Conservation (phyloP, 345 rosid genomes). For the Geranium rotundifolium region DNA sequence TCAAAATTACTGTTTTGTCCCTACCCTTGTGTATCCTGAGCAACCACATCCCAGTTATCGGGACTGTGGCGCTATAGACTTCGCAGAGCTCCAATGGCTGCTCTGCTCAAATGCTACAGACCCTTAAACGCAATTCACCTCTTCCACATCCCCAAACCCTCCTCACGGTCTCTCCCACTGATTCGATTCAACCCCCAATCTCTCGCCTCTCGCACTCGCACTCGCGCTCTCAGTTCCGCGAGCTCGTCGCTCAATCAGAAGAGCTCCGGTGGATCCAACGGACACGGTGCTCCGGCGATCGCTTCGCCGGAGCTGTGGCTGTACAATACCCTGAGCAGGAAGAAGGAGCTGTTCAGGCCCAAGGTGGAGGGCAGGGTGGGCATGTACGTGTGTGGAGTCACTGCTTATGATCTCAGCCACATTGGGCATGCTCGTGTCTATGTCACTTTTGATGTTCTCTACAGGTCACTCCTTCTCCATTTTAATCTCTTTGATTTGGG, state of each 20-base stretch:
- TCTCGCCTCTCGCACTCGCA: not conserved
- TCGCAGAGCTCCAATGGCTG: constrained; percentile 30
- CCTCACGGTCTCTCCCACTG: constrained; percentile 5
- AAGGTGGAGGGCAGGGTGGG: constrained; percentile 77
- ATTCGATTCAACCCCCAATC: constrained; percentile 17
- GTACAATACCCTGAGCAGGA: constrained; percentile 73
- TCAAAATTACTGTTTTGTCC: too few species aligned
- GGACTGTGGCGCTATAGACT: too few species aligned
- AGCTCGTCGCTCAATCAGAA: constrained; percentile 19
- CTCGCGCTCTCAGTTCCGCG: constrained; percentile 13
- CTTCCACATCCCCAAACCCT: constrained; percentile 19
- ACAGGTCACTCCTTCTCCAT: constrained; percentile 35
- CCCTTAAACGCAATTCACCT: constrained; percentile 32
- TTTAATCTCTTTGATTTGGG: not conserved
- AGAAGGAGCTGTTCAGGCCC: constrained; percentile 62
- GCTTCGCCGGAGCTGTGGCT: constrained; percentile 54
- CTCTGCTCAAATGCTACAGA: constrained; percentile 37
- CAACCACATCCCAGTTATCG: too few species aligned
- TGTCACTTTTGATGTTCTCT: constrained; percentile 79
- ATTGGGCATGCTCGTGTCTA: constrained; percentile 93
- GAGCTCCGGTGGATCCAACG: constrained; percentile 3
- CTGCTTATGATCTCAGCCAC: constrained; percentile 91
- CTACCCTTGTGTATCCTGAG: too few species aligned
- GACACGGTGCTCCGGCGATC: not conserved
- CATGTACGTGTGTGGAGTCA: constrained; percentile 96